Evolutionary conservation across 805 yeast species (phyloP).

Genomic region (Monosporozyma servazzii): DNA sequence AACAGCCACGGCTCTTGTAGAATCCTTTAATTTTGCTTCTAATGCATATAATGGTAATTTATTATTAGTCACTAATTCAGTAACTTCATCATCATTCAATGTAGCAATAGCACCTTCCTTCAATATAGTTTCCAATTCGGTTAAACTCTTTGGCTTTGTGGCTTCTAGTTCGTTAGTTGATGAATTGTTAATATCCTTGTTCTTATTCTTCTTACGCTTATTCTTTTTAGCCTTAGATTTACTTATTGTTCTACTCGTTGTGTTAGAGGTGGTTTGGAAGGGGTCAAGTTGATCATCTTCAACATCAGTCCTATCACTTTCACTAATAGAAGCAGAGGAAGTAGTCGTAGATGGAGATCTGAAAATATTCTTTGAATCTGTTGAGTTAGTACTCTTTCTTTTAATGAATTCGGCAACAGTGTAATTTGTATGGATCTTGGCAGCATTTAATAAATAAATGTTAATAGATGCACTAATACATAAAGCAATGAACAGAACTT

Average conservation of each 20-base stretch:
- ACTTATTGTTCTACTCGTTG: neutral
- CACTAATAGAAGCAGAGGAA: neutral
- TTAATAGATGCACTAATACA: conserved; percentile 72
- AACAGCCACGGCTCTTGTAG: conserved; percentile 83
- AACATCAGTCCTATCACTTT: conserved; percentile 17
- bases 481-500: conserved; percentile 62
- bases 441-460: conserved; percentile 76
- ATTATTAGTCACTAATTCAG: conserved; percentile 59
- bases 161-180: neutral
- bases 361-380: neutral
- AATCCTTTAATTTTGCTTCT: conserved; percentile 84
- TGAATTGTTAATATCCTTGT: neutral
- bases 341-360: neutral
- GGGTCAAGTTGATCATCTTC: conserved; percentile 1
- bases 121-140: conserved; percentile 54
- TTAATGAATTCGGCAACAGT: conserved; percentile 26
- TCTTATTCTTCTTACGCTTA: conserved; percentile 3
- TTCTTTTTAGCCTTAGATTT: neutral
- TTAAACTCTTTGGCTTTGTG: conserved; percentile 40
- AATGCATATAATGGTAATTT: conserved; percentile 88
- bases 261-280: neutral
- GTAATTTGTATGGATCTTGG: conserved; percentile 51
- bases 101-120: conserved; percentile 64
- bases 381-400: conserved; percentile 1
- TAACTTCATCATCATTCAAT: conserved; percentile 65